A percentile compares a stretch with the other conserved stretches of the same genome.
Evolutionary conservation across 257 asterid species (phyloP).

Genomic region (Buddleja alternifolia): DNA sequence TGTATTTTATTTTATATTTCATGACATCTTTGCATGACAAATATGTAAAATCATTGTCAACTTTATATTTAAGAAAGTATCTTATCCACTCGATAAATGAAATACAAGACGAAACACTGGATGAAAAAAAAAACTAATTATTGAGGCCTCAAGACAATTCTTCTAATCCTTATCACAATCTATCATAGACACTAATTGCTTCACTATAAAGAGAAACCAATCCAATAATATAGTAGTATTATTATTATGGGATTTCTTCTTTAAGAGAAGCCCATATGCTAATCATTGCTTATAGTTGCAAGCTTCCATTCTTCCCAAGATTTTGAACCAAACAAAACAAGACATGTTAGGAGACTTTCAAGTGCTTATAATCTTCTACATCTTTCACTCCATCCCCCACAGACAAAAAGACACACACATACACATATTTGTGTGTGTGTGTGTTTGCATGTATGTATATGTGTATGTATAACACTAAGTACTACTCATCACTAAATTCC

Average conservation of each 20-base stretch:
- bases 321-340: slow-evolving; percentile 34
- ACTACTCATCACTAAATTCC: slow-evolving; percentile 38
- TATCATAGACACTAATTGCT: slow-evolving; percentile 22
- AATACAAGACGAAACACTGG: too few relatives aligned
- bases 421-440: background rate
- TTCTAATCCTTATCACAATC: slow-evolving; percentile 24
- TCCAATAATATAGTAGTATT: background rate
- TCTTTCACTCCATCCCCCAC: slow-evolving; percentile 23
- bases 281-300: slow-evolving; percentile 43
- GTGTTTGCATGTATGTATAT: background rate
- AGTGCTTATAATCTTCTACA: slow-evolving; percentile 16
- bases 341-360: slow-evolving; percentile 27
- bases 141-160: slow-evolving; percentile 10
- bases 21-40: too few relatives aligned
- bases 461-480: slow-evolving; percentile 20
- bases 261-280: slow-evolving; percentile 28
- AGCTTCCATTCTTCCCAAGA: slow-evolving; percentile 35
- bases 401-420: slow-evolving; percentile 13
- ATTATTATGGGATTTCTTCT: background rate
- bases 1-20: too few relatives aligned
- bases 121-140: background rate
- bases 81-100: too few relatives aligned
- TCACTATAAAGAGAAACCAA: slow-evolving; percentile 27
- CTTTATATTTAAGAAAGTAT: too few relatives aligned
- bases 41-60: too few relatives aligned